Evolutionary conservation across 2,329 filamentous ascomycete genomes (phyloP).

Genomic region (Microsporum ferrugineum): DNA sequence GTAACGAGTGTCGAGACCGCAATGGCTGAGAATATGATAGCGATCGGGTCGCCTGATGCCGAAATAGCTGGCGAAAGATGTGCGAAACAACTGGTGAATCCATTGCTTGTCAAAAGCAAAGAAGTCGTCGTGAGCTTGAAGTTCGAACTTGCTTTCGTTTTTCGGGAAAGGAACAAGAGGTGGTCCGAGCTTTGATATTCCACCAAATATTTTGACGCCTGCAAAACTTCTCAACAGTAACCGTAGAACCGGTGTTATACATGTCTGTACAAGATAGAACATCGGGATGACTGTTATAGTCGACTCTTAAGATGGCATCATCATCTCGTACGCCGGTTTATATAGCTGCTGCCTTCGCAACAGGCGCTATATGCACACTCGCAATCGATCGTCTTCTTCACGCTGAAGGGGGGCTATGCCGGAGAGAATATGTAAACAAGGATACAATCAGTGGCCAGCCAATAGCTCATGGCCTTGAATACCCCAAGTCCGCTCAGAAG

Average conservation of each 20-base stretch:
- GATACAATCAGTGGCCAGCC: background rate
- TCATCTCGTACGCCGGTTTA: constrained; percentile 34
- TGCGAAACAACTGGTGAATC: constrained; percentile 68
- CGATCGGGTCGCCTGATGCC: constrained; percentile 55
- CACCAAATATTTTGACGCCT: background rate
- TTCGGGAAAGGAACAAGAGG: constrained; percentile 8
- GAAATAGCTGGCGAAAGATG: constrained; percentile 76
- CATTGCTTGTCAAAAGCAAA: constrained; percentile 42
- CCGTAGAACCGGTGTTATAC: background rate
- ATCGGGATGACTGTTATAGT: background rate
- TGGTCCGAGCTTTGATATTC: constrained; percentile 18
- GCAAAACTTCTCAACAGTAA: background rate
- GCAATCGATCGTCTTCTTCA: constrained; percentile 49
- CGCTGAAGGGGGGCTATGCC: background rate
- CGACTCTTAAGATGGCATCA: constrained; percentile 18
- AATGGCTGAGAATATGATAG: constrained; percentile 32
- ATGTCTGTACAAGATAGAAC: background rate
- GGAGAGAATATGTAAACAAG: background rate
- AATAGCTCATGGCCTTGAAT: background rate
- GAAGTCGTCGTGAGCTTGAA: constrained; percentile 8
- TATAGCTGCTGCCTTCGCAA: constrained; percentile 57
- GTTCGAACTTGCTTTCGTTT: background rate
- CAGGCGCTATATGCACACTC: constrained; percentile 63
- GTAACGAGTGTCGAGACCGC: constrained; percentile 14
- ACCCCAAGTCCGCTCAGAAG: background rate